Conservation (phyloP, 2,329 filamentous ascomycete species). For the Xylaria sp. region DNA sequence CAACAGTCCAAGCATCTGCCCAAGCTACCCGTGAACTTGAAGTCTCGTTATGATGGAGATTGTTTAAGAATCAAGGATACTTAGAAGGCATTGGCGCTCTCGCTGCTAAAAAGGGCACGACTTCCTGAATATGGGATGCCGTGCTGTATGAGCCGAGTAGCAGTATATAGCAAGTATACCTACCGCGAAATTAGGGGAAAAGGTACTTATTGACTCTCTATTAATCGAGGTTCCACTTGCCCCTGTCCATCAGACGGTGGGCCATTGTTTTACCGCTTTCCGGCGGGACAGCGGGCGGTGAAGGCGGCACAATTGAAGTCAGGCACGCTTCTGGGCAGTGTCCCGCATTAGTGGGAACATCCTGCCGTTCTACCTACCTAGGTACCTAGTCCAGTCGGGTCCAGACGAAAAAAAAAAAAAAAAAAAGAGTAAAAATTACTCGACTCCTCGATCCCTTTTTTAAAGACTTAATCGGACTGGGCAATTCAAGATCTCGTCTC, state of each 20-base stretch:
- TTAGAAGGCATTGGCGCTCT: too few species aligned
- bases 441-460: slow-evolving; percentile 17
- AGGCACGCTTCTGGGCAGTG: neutral
- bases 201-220: too few species aligned
- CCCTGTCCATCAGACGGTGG: neutral
- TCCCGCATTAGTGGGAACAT: neutral
- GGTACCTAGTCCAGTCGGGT: slow-evolving; percentile 16
- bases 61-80: too few species aligned
- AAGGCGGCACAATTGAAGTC: neutral
- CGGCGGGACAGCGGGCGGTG: slow-evolving; percentile 28
- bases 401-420: slow-evolving; percentile 6
- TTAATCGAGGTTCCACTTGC: too few species aligned
- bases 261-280: slow-evolving; percentile 19
- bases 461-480: neutral
- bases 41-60: too few species aligned
- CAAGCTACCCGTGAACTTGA: too few species aligned
- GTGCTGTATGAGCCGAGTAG: too few species aligned
- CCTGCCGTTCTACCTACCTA: neutral
- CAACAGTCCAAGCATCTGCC: too few species aligned
- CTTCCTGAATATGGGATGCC: too few species aligned
- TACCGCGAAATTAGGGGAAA: too few species aligned
- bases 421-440: slow-evolving; percentile 12
- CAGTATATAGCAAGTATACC: too few species aligned
- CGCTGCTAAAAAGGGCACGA: too few species aligned
- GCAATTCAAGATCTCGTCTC: slow-evolving; percentile 11